Conservation (phyloP, 176 grass and related monocot species). For the Hyparrhenia diplandra region DNA sequence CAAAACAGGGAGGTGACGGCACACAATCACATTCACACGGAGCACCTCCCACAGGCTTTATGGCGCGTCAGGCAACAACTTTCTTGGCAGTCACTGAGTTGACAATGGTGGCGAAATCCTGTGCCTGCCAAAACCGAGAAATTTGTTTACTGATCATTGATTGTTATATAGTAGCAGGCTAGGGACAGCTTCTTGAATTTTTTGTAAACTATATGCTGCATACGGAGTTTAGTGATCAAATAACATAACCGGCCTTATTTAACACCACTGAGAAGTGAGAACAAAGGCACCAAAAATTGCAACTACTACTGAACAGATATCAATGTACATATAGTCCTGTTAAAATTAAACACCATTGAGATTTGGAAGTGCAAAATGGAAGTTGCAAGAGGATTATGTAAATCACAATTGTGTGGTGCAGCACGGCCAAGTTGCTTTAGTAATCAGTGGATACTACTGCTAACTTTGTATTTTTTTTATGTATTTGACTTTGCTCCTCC, state of each 20-base stretch:
- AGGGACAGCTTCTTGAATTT: background rate
- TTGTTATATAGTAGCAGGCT: too few relatives aligned
- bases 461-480: too few relatives aligned
- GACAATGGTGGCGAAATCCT: slow-evolving; percentile 80
- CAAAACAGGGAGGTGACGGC: background rate
- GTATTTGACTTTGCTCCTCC: too few relatives aligned
- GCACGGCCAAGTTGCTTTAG: too few relatives aligned
- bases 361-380: background rate
- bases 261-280: background rate
- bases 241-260: background rate
- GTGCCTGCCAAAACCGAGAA: slow-evolving; percentile 38
- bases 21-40: background rate
- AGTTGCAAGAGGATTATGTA: too few relatives aligned
- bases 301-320: background rate
- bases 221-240: background rate
- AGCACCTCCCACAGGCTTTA: background rate
- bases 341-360: background rate
- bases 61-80: slow-evolving; percentile 58
- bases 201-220: background rate
- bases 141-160: background rate
- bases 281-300: background rate
- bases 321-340: background rate
- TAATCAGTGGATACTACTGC: too few relatives aligned
- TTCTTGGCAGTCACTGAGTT: slow-evolving; percentile 97
- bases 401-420: too few relatives aligned